These are phyloP conservation scores for Sclerotinia borealis DNA, from an alignment of 2,329 filamentous ascomycete species.

Conservation along the genomic window DNA sequence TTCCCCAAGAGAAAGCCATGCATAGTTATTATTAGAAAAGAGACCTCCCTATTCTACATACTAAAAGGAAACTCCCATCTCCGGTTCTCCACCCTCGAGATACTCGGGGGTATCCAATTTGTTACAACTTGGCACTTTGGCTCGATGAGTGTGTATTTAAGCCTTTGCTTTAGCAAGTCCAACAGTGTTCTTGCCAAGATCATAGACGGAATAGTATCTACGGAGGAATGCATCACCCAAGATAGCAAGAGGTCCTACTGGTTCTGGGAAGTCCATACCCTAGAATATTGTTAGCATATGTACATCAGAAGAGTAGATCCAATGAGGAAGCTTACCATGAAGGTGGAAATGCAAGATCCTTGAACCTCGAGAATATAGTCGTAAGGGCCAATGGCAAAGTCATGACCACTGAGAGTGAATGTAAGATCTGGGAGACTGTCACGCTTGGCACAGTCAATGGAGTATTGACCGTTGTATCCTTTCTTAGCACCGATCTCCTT, in stretches of 20 bases:
- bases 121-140: constrained; percentile 4
- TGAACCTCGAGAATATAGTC: constrained; percentile 97
- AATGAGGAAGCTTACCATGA: constrained; percentile 54
- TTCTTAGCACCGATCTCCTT: constrained; percentile 98
- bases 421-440: constrained; percentile 81
- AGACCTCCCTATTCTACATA: constrained; percentile 8
- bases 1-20: not conserved
- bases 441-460: constrained; percentile 80
- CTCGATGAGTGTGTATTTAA: not conserved
- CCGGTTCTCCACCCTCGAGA: not conserved
- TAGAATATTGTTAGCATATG: constrained; percentile 74
- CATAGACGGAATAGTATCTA: constrained; percentile 93
- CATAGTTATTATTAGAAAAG: constrained; percentile 6
- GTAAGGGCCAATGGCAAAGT: constrained; percentile 82
- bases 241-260: constrained; percentile 86
- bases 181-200: constrained; percentile 82
- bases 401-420: constrained; percentile 83
- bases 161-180: constrained; percentile 73
- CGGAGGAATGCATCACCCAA: constrained; percentile 83
- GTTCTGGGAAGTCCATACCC: constrained; percentile 60
- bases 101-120: not conserved
- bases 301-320: constrained; percentile 55
- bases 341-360: constrained; percentile 92
- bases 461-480: constrained; percentile 95
- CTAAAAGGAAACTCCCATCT: constrained; percentile 4